Evolutionary conservation across 768 basidiomycete genomes (phyloP).

Genomic region (Cytidiella melzeri): DNA sequence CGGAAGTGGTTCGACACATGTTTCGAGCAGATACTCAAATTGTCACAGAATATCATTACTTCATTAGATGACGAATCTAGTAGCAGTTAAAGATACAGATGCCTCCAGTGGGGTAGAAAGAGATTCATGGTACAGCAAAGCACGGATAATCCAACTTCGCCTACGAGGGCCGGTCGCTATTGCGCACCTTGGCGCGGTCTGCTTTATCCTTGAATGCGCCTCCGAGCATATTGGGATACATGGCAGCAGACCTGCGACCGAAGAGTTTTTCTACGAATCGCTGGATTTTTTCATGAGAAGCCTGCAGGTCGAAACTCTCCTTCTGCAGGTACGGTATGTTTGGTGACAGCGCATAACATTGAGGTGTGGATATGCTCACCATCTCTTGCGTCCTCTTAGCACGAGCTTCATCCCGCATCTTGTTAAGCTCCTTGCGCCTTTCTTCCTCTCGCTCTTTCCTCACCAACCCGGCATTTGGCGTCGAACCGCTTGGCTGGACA

Average conservation of each 20-base stretch:
- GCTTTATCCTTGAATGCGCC: conserved; percentile 20
- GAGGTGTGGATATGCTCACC: conserved; percentile 29
- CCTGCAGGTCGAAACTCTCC: conserved; percentile 21
- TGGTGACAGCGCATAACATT: background rate
- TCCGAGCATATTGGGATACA: conserved; percentile 38
- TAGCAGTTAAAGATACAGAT: background rate
- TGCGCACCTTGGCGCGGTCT: conserved; percentile 10
- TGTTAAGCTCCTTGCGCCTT: conserved; percentile 57
- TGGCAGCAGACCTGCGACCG: conserved; percentile 42
- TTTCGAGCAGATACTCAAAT: conserved; percentile 52
- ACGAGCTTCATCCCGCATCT: conserved; percentile 64
- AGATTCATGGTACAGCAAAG: no score
- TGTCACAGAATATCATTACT: conserved; percentile 10
- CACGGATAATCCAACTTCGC: no score
- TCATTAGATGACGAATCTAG: background rate
- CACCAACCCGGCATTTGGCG: conserved; percentile 26
- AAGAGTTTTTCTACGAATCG: conserved; percentile 56
- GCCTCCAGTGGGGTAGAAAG: no score
- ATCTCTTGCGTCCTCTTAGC: conserved; percentile 49
- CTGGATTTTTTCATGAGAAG: conserved; percentile 34
- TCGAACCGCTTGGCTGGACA: conserved; percentile 17
- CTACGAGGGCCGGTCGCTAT: no score
- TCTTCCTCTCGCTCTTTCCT: conserved; percentile 66
- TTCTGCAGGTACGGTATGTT: conserved; percentile 12
- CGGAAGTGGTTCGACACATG: conserved; percentile 62